phyloP scores from a whole-genome alignment of 2,329 filamentous ascomycete species.

The Epichloe amarillans region DNA sequence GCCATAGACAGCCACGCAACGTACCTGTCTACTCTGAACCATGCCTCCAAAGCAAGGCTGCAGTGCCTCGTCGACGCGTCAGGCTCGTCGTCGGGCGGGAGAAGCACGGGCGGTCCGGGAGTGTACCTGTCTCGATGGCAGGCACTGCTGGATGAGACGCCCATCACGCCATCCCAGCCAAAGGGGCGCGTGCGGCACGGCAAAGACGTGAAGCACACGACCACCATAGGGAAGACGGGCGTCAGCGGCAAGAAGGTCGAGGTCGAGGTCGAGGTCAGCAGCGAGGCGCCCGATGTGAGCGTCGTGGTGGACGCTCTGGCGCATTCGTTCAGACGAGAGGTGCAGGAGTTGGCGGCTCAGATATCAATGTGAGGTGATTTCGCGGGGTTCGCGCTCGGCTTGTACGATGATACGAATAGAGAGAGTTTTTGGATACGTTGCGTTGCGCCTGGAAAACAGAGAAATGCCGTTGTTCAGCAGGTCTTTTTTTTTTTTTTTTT shows the following conservation, averaged over 20 bases:
- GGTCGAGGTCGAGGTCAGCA: slow-evolving; percentile 2
- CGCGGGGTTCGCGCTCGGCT: too few relatives aligned
- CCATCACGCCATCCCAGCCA: slow-evolving; percentile 47
- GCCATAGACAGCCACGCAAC: slow-evolving; percentile 45
- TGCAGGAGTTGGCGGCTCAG: slow-evolving; percentile 21
- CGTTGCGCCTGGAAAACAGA: too few relatives aligned
- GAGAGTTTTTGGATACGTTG: too few relatives aligned
- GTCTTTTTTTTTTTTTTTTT: too few relatives aligned
- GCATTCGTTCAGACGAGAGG: slow-evolving; percentile 29
- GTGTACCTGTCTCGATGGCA: slow-evolving; percentile 64
- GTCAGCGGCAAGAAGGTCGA: slow-evolving; percentile 13
- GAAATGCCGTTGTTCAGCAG: too few relatives aligned
- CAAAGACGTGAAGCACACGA: slow-evolving; percentile 33
- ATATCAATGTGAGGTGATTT: not conserved
- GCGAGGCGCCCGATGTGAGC: slow-evolving; percentile 17
- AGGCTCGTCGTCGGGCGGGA: slow-evolving; percentile 12
- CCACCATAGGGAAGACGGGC: slow-evolving; percentile 30
- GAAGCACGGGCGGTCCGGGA: slow-evolving; percentile 47
- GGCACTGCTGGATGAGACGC: slow-evolving; percentile 52
- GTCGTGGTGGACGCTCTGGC: slow-evolving; percentile 18
- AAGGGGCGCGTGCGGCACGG: slow-evolving; percentile 40
- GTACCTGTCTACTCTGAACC: slow-evolving; percentile 44
- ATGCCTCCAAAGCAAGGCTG: slow-evolving; percentile 40
- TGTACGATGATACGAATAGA: too few relatives aligned
- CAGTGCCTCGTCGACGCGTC: slow-evolving; percentile 38